Percentiles rank a stretch among this genome's conserved stretches.
phyloP scores from a whole-genome alignment of 192 early-diverging fungal genomes.

The Coemansia sp. region DNA sequence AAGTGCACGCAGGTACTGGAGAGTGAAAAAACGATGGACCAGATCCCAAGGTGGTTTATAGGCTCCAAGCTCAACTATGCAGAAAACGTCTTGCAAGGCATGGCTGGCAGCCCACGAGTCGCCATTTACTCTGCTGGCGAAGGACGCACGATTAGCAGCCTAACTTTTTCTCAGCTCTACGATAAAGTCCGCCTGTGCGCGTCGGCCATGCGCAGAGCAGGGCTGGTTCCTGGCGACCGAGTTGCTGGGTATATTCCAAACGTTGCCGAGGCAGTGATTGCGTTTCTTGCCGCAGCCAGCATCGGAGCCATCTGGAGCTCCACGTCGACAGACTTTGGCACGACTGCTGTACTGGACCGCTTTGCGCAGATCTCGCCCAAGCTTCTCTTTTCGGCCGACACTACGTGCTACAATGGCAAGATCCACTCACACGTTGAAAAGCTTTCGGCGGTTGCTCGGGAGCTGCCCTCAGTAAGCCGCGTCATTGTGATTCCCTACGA shows the following conservation, averaged over 20 bases:
- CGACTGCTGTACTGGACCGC: constrained; percentile 86
- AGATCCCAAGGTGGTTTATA: constrained; percentile 90
- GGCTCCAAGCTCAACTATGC: constrained; percentile 87
- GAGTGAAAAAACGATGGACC: constrained; percentile 71
- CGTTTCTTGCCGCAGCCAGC: constrained; percentile 75
- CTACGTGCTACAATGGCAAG: constrained; percentile 91
- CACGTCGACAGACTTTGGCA: constrained; percentile 94
- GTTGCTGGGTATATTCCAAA: constrained; percentile 91
- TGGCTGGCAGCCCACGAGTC: constrained; percentile 37
- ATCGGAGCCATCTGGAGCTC: constrained; percentile 95
- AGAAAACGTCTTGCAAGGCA: constrained; percentile 77
- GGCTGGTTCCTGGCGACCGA: constrained; percentile 79
- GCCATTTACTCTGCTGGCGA: constrained; percentile 58
- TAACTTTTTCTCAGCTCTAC: constrained; percentile 76
- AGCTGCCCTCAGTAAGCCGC: constrained; percentile 67
- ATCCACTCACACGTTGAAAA: constrained; percentile 78
- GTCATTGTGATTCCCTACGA: constrained; percentile 84
- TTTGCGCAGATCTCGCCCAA: constrained; percentile 92
- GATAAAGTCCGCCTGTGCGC: constrained; percentile 69
- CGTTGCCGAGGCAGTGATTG: constrained; percentile 76
- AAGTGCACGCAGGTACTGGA: constrained; percentile 64
- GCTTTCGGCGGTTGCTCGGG: constrained; percentile 68
- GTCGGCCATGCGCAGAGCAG: constrained; percentile 69
- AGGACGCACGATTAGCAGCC: constrained; percentile 41
- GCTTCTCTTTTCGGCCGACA: constrained; percentile 87